Conservation (phyloP, 148 eudicot species). For the Cornus kousa region DNA sequence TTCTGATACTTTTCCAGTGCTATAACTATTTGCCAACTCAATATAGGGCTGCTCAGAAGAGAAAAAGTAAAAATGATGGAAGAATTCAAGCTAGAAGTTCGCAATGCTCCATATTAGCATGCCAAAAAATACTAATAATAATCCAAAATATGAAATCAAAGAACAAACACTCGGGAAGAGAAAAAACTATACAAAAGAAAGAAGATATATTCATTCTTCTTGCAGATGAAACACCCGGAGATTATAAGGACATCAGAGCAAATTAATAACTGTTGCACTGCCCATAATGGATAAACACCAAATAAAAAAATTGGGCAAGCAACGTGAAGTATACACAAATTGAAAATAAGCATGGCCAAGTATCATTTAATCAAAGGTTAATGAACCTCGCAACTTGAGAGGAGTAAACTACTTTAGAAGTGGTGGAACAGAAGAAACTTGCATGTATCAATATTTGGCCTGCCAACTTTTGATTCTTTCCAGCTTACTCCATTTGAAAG, state of each 20-base stretch:
- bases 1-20: conserved; percentile 63
- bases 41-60: conserved; percentile 56
- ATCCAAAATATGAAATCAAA: neutral
- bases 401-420: neutral
- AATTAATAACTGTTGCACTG: neutral
- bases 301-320: neutral
- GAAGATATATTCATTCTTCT: neutral
- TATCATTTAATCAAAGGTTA: too few species aligned
- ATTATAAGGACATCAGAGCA: neutral
- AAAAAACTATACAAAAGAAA: neutral
- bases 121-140: too few species aligned
- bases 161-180: neutral
- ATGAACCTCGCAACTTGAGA: neutral
- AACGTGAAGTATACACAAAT: neutral
- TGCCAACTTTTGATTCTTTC: neutral
- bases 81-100: neutral
- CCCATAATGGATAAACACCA: neutral
- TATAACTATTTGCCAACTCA: conserved; percentile 67
- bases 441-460: neutral
- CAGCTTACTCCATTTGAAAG: neutral
- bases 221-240: neutral
- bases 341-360: neutral
- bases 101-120: neutral
- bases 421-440: neutral
- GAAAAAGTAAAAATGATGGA: conserved; percentile 1